Evolutionary conservation across 192 early-diverging fungal genomes (phyloP).

Genomic region (Cetraspora pellucida): DNA sequence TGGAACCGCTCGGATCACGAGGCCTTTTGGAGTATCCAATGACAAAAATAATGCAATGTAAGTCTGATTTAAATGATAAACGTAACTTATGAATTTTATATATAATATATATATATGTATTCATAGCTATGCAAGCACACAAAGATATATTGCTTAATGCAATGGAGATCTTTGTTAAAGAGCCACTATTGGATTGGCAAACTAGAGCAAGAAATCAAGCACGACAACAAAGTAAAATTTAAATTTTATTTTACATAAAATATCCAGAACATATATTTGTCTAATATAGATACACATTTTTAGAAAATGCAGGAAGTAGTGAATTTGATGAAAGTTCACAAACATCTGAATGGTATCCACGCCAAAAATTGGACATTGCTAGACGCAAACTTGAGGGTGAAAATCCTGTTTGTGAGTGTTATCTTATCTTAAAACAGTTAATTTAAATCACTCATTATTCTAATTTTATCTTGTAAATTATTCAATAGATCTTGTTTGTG

Average conservation of each 20-base stretch:
- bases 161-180: slow-evolving; percentile 80
- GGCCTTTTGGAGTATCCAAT: slow-evolving; percentile 69
- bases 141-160: slow-evolving; percentile 71
- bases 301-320: slow-evolving; percentile 45
- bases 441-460: slow-evolving; percentile 14
- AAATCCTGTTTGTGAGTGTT: slow-evolving; percentile 63
- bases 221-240: slow-evolving; percentile 56
- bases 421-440: not conserved
- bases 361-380: slow-evolving; percentile 75
- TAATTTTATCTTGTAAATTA: not conserved
- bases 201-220: slow-evolving; percentile 66
- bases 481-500: not conserved
- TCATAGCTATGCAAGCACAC: slow-evolving; percentile 54
- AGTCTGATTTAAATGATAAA: not conserved
- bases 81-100: not conserved
- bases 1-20: slow-evolving; percentile 68
- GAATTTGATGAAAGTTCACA: slow-evolving; percentile 43
- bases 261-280: not conserved
- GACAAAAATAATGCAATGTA: slow-evolving; percentile 59
- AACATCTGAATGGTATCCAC: slow-evolving; percentile 72
- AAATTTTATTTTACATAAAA: not conserved
- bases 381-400: slow-evolving; percentile 67
- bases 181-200: slow-evolving; percentile 81
- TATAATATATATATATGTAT: not conserved
- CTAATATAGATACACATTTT: not conserved